Evolutionary conservation across 1,284 basidiomycete genomes (phyloP).

Genomic region (Phenoliferia sp.): DNA sequence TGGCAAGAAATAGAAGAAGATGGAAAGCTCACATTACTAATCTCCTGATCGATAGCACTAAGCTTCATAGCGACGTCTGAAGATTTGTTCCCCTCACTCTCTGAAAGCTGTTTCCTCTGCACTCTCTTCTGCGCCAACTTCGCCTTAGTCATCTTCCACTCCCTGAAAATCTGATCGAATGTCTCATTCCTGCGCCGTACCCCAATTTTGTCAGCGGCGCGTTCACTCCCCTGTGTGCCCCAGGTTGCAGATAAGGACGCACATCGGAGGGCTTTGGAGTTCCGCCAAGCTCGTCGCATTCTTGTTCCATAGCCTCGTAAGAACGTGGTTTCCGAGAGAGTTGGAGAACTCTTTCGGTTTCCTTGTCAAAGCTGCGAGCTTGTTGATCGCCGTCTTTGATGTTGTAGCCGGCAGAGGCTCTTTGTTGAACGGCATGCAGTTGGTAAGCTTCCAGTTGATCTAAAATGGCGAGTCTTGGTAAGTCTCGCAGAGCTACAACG

Average conservation of each 20-base stretch:
- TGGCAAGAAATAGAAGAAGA: neutral
- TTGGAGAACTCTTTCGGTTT: slow-evolving; percentile 20
- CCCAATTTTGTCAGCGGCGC: neutral
- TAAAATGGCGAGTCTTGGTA: slow-evolving; percentile 1
- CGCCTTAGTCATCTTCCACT: slow-evolving; percentile 21
- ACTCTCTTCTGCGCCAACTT: no score
- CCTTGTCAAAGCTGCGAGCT: slow-evolving; percentile 9
- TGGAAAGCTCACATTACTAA: no score
- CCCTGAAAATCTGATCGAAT: slow-evolving; percentile 13
- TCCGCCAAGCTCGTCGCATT: slow-evolving; percentile 22
- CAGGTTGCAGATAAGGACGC: neutral
- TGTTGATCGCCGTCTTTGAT: slow-evolving; percentile 6
- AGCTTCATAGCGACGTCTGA: neutral
- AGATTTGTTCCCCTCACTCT: neutral
- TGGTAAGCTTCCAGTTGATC: slow-evolving; percentile 35
- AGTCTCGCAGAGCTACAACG: neutral
- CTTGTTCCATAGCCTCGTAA: slow-evolving; percentile 27
- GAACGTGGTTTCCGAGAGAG: slow-evolving; percentile 26
- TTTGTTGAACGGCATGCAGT: slow-evolving; percentile 29
- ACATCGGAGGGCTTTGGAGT: slow-evolving; percentile 16
- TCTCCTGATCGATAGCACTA: no score
- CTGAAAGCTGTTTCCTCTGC: no score
- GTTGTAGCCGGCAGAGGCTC: slow-evolving; percentile 6
- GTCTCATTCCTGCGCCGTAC: neutral
- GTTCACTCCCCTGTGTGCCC: no score